These are phyloP conservation scores for Rhinocladiella similis DNA, from an alignment of 2,329 filamentous ascomycete genomes.

Conservation along the genomic window DNA sequence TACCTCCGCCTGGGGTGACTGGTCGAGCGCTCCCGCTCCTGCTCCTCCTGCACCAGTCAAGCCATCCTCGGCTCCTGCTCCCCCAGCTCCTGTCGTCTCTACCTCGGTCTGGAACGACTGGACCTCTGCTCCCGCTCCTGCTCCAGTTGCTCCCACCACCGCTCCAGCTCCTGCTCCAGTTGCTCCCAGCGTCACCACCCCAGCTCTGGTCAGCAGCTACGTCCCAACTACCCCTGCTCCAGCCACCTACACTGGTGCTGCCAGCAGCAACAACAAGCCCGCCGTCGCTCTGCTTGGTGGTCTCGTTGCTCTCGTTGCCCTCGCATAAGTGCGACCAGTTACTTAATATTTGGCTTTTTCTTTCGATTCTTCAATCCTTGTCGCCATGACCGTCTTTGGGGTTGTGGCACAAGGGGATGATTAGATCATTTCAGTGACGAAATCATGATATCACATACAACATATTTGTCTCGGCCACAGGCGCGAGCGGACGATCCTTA, in stretches of 20 bases:
- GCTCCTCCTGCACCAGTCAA: slow-evolving; percentile 2
- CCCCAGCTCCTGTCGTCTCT: not conserved
- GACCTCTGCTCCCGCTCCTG: slow-evolving; percentile 5
- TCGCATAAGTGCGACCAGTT: slow-evolving; percentile 18
- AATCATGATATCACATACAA: too few species aligned
- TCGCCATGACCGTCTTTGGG: not conserved
- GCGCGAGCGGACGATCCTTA: slow-evolving; percentile 15
- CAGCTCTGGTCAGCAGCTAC: slow-evolving; percentile 10
- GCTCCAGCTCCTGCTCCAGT: slow-evolving; percentile 3
- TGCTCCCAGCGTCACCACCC: slow-evolving; percentile 2
- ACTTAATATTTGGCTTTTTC: not conserved
- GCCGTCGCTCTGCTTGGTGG: slow-evolving; percentile 24
- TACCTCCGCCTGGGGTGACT: slow-evolving; percentile 4
- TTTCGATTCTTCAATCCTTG: slow-evolving; percentile 6
- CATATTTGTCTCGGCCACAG: slow-evolving; percentile 5
- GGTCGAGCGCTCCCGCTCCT: not conserved
- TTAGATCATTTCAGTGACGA: not conserved
- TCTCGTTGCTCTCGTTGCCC: slow-evolving; percentile 22
- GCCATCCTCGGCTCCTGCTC: not conserved
- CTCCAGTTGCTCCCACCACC: slow-evolving; percentile 1
- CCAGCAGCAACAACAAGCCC: slow-evolving; percentile 27
- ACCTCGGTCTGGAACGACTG: slow-evolving; percentile 8
- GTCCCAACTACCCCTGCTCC: slow-evolving; percentile 10
- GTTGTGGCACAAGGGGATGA: not conserved
- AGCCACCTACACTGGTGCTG: slow-evolving; percentile 23